Percentiles rank a stretch among this genome's conserved stretches.
Evolutionary conservation across 495 filamentous ascomycete species (phyloP).

Genomic region (Penicillium fimorum): DNA sequence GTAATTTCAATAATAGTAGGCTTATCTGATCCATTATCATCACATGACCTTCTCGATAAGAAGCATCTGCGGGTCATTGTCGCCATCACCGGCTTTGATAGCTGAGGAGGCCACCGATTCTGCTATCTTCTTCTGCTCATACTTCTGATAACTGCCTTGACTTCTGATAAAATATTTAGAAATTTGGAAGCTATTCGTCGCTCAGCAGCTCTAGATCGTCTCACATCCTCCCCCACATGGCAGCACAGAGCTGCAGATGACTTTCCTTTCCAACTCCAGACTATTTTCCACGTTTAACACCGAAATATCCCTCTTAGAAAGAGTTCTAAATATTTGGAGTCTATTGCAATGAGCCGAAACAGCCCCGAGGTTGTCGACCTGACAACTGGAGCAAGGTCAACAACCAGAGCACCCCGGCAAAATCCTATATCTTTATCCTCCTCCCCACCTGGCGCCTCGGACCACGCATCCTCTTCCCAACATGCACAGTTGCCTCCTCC

Average conservation of each 20-base stretch:
- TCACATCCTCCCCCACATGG: neutral
- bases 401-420: neutral
- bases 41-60: neutral
- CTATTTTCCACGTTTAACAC: neutral
- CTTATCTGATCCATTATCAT: neutral
- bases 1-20: neutral
- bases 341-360: neutral
- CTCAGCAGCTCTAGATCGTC: neutral
- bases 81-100: neutral
- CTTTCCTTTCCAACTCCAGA: neutral
- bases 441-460: neutral
- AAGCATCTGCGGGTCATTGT: neutral
- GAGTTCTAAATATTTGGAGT: neutral
- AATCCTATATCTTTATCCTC: conserved; percentile 1
- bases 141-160: neutral
- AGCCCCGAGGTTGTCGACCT: conserved; percentile 1
- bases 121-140: neutral
- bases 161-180: neutral
- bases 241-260: neutral
- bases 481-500: neutral
- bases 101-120: neutral
- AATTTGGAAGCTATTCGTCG: neutral
- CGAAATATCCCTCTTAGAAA: neutral
- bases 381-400: neutral
- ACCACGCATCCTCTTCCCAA: neutral